phyloP scores from a whole-genome alignment of 169 alveolate genomes.

The Plasmodium cynomolgi region DNA sequence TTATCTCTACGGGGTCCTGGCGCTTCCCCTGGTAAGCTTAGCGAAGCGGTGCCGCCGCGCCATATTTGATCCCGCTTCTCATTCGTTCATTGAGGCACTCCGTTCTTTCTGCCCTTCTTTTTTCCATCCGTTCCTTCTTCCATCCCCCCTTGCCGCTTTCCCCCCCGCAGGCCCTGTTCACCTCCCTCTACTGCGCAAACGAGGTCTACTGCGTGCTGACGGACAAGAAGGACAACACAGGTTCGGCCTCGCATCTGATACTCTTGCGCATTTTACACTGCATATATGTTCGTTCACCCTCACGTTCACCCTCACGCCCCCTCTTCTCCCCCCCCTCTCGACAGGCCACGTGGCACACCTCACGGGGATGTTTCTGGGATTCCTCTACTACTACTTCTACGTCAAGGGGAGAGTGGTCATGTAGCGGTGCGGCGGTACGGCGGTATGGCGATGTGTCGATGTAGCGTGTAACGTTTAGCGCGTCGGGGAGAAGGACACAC shows the following conservation, averaged over 20 bases:
- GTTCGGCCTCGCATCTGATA: not conserved
- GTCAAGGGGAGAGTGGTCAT: not conserved
- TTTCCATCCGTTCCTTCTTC: not conserved
- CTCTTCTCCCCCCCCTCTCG: not conserved
- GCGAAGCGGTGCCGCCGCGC: not conserved
- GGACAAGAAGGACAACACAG: conserved; percentile 32
- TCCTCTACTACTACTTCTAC: conserved; percentile 32
- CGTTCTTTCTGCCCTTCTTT: not conserved
- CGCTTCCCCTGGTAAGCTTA: conserved; percentile 31
- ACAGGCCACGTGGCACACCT: conserved; percentile 53
- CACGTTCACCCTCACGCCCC: not conserved
- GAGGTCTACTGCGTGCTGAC: conserved; percentile 34
- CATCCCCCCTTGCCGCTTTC: not conserved
- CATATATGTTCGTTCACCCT: not conserved
- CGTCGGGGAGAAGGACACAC: not conserved
- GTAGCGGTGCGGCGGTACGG: not conserved
- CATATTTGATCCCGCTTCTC: not conserved
- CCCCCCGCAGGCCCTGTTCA: conserved; percentile 31
- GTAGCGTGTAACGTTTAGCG: too few species aligned
- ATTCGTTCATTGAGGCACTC: not conserved
- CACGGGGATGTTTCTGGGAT: conserved; percentile 41
- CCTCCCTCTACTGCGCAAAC: conserved; percentile 26
- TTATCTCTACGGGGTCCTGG: conserved; percentile 25
- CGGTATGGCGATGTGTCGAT: not conserved
- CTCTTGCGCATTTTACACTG: not conserved